Evolutionary conservation across 2,329 filamentous ascomycete genomes (phyloP).

Genomic region (Cladosporium oxysporum): DNA sequence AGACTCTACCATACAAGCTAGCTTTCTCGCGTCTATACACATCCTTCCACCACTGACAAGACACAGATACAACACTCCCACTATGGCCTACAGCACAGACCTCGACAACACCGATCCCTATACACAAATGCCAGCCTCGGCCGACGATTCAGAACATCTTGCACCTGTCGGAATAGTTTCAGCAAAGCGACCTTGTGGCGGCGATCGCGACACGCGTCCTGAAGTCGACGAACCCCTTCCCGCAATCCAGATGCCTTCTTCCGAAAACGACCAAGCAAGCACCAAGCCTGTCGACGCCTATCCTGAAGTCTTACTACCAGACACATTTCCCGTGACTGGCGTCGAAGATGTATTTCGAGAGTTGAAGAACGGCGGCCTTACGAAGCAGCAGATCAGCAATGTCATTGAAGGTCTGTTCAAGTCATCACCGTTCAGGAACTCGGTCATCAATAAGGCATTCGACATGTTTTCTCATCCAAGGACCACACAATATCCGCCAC

Average conservation of each 20-base stretch:
- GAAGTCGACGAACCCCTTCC: neutral
- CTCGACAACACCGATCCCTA: neutral
- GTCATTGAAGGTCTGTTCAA: neutral
- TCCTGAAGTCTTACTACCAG: neutral
- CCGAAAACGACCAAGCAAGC: neutral
- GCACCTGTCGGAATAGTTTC: too few relatives aligned
- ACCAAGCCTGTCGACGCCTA: neutral
- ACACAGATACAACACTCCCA: neutral
- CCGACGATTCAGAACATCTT: neutral
- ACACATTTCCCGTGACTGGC: neutral
- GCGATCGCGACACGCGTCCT: neutral
- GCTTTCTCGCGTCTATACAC: neutral
- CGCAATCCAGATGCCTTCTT: neutral
- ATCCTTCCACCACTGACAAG: neutral
- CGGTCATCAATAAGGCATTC: neutral
- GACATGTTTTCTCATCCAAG: neutral
- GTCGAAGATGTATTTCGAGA: neutral
- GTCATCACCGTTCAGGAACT: neutral
- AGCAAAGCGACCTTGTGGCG: neutral
- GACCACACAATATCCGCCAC: neutral
- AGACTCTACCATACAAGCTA: neutral
- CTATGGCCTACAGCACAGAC: neutral
- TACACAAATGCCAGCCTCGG: neutral
- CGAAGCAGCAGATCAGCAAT: neutral
- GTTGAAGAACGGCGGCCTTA: neutral